phyloP scores from a whole-genome alignment of 352 stramenopile genomes.

The Saprolegnia diclina region DNA sequence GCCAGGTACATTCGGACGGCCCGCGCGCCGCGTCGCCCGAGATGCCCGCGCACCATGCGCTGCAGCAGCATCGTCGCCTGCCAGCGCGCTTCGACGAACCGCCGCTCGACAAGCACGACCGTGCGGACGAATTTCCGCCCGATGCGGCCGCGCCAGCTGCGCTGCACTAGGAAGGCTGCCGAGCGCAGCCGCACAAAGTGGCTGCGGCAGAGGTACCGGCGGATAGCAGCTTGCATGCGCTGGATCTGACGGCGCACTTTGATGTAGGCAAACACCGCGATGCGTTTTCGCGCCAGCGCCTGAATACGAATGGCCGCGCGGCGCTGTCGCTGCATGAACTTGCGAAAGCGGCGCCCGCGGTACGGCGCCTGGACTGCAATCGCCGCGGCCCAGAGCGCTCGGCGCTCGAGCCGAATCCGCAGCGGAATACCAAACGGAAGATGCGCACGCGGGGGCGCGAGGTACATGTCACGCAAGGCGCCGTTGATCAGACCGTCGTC shows the following conservation, averaged over 20 bases:
- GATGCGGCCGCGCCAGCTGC: conserved; percentile 45
- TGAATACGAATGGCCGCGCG: conserved; percentile 55
- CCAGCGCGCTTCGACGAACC: conserved; percentile 39
- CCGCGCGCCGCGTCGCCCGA: conserved; percentile 36
- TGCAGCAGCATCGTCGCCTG: conserved; percentile 45
- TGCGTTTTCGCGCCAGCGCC: conserved; percentile 46
- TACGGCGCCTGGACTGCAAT: conserved; percentile 53
- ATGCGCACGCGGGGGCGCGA: conserved; percentile 36
- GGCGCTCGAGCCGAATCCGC: conserved; percentile 48
- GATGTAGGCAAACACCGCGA: conserved; percentile 35
- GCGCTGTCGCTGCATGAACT: conserved; percentile 48
- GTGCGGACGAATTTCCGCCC: conserved; percentile 47
- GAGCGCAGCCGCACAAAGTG: conserved; percentile 41
- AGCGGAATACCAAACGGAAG: conserved; percentile 43
- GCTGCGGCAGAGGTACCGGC: conserved; percentile 43
- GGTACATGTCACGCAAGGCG: conserved; percentile 50
- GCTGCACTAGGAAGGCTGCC: conserved; percentile 50
- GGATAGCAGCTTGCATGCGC: conserved; percentile 47
- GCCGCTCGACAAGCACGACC: conserved; percentile 50
- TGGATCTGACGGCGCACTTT: conserved; percentile 38
- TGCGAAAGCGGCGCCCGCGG: conserved; percentile 47
- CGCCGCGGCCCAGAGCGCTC: conserved; percentile 52
- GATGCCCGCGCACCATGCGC: conserved; percentile 49
- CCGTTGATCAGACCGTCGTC: conserved; percentile 39
- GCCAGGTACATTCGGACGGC: conserved; percentile 32